Base-by-base conservation (phyloP, 2,329 filamentous ascomycete species). In the Lasiodiplodia citricola region DNA sequence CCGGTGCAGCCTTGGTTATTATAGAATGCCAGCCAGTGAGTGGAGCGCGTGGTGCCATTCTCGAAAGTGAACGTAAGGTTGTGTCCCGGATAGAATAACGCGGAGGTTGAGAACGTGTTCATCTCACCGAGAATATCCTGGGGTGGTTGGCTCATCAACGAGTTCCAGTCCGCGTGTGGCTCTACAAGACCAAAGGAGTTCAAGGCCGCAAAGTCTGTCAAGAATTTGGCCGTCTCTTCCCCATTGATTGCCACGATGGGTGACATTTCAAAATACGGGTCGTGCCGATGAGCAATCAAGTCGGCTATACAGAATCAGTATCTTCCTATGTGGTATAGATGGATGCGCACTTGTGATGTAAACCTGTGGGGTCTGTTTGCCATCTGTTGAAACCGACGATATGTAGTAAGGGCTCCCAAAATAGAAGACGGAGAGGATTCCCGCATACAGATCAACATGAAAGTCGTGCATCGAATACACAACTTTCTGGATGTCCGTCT, bases 131-230 rank as follows among this genome's bases (percentile, higher is more conserved):
- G 74, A 72, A 68, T 77, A 73, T 1, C 68, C 66, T 56, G 75
- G 72, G 41, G 74, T 72, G 55, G 74, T 74, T 56, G 75, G 72
- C 28, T 71, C 69, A 55, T 66, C 71, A 31, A 69, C 7, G 77
- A 67, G 65, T 83, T 83, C 79, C 79, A 84, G 31, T 83, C 82
- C 1, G 80, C 79, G 66, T 84, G 76, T 2, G 75, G 75, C 57
- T 84, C 82, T 6, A 82, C 65, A 23, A 70, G 75, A 4, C 81
- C 81, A 10, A 71, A 50, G 0, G 79, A 74, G 51, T 83, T 80
- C 0, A 74, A 67, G 1, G 68, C 60, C 2, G 69, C 71, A 18
- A 74, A 64, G 51, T 73, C 72, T 4, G 72, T 74, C 7, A 77
- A 63, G 62, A 72, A 77, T n/a, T 70, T 69, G 44, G 72, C 72